Percentiles rank a stretch among this genome's conserved stretches.
These are phyloP conservation scores for Solanum hybrid DNA, from an alignment of 305 asterid genomes.

Conservation along the genomic window DNA sequence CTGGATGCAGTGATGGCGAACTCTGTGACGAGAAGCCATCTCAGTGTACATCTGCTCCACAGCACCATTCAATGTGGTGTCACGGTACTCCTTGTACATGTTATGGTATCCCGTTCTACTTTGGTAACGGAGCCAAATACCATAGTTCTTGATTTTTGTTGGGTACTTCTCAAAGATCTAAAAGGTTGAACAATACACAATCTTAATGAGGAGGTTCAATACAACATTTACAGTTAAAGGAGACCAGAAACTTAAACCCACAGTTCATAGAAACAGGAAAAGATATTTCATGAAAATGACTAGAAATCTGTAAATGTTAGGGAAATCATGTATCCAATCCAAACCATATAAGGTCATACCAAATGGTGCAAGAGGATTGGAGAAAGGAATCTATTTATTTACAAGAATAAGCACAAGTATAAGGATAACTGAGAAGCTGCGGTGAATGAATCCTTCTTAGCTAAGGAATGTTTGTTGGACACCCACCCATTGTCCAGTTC, in stretches of 20 bases:
- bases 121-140: conserved; percentile 15
- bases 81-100: conserved; percentile 20
- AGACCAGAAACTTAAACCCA: background rate
- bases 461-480: too few relatives aligned
- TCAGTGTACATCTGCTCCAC: conserved; percentile 20
- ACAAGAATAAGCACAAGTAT: background rate
- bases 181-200: background rate
- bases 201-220: background rate
- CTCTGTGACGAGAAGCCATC: conserved; percentile 17
- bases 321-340: background rate
- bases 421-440: background rate
- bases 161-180: conserved; percentile 18
- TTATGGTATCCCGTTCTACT: conserved; percentile 17
- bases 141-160: conserved; percentile 12
- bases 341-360: background rate
- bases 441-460: background rate
- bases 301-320: background rate
- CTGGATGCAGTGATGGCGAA: conserved; percentile 16
- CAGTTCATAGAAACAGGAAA: background rate
- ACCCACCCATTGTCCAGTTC: too few relatives aligned
- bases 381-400: background rate
- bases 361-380: background rate
- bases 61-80: conserved; percentile 14
- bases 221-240: background rate
- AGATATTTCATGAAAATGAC: background rate